Conservation (phyloP, 257 asterid species). For the Osmanthus fragrans region DNA sequence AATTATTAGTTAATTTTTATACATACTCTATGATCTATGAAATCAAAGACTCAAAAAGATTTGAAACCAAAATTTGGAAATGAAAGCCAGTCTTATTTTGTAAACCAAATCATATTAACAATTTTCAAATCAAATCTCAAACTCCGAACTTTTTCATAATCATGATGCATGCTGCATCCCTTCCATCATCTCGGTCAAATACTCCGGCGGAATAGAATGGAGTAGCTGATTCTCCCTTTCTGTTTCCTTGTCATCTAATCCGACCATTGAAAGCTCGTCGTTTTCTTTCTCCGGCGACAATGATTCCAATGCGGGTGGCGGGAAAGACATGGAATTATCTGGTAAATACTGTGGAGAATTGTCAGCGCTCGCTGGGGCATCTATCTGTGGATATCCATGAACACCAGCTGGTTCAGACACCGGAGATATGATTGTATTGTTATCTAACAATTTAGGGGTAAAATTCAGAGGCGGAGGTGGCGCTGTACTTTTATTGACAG, state of each 20-base stretch:
- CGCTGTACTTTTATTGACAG: neutral
- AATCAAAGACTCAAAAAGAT: neutral
- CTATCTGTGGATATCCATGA: neutral
- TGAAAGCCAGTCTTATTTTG: neutral
- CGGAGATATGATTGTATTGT: neutral
- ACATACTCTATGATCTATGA: no score
- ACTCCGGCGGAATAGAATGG: conserved; percentile 1
- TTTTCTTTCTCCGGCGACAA: neutral
- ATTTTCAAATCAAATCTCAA: neutral
- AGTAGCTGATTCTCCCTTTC: neutral
- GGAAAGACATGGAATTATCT: conserved; percentile 20
- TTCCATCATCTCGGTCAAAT: conserved; percentile 14
- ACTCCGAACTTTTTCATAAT: neutral
- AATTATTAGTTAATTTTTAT: no score
- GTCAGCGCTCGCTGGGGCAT: neutral
- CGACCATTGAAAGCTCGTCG: neutral
- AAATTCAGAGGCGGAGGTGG: neutral
- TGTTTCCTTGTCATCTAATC: neutral
- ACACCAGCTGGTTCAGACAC: neutral
- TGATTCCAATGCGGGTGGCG: neutral
- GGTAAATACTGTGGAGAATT: neutral
- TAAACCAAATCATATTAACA: neutral
- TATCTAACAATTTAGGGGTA: neutral
- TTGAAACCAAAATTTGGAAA: neutral
- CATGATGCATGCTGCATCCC: neutral